Evolutionary conservation across 495 filamentous ascomycete genomes (phyloP), one percentile per base, ranked within the genome.

Genomic region (Aspergillus cristatus): DNA sequence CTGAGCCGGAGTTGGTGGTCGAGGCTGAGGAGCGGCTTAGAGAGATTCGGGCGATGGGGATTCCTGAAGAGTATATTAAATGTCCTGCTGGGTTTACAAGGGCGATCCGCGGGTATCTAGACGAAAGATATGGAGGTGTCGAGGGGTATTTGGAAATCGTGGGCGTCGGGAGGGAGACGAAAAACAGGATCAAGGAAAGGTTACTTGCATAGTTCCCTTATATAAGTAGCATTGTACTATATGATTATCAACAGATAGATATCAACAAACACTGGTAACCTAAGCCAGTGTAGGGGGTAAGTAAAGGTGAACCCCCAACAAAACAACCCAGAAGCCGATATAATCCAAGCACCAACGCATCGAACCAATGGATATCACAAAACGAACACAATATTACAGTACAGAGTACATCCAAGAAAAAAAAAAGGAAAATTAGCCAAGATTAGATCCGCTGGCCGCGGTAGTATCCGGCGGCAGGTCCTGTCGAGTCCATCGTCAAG

Each of bases 41-140:
- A 34, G 86, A 91, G 62, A 79, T 91, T 38, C 46, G 63, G 7
- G 63, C 68, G 16, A 70, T 90, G 34, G 83, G 86, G 0, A 54
- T 94, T 15, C 60, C 72, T 1, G 75, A 79, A 30, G 74, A 76
- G 1, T 94, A 85, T 67, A 79, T 73, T 3, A 65, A 63, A 18
- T 79, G 78, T 51, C 71, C 81, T 4, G 50, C 46, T 0, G 69
- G 68, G 2, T 77, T 84, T 47, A 74, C 80, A 7, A 30, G 41
- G 14, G 53, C 55, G 30, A 62, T 83, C 1, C 49, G 54, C 6
- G 37, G 28, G 10, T 72, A 79, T 50, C 43, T 91, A 14, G 47
- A 70, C 1, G 40, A 51, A 11, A 63, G 53, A 38, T 82, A 82
- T 58, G 79, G 79, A 0, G 75, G 80, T 0, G 59, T 83, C 6